Percentiles rank a stretch among this genome's conserved stretches.
phyloP scores from a whole-genome alignment of 106 monocot genomes.

The Dendrobium officinale region DNA sequence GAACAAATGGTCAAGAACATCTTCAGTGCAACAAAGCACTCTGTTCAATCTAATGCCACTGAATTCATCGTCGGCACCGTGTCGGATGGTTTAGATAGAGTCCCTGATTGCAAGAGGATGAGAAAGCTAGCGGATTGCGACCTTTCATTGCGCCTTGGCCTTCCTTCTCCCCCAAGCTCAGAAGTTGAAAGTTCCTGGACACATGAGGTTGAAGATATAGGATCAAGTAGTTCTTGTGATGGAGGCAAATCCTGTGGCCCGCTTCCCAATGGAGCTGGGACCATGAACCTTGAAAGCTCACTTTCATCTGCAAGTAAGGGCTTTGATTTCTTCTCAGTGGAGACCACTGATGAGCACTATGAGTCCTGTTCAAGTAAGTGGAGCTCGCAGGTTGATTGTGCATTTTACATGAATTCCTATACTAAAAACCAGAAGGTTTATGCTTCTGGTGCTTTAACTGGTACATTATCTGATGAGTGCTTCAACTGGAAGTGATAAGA shows the following conservation, averaged over 20 bases:
- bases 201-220: slow-evolving; percentile 34
- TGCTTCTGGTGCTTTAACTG: background rate
- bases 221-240: slow-evolving; percentile 46
- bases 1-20: background rate
- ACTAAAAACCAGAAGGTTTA: background rate
- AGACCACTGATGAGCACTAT: slow-evolving; percentile 11
- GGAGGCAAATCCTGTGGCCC: slow-evolving; percentile 16
- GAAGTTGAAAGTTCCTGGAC: slow-evolving; percentile 21
- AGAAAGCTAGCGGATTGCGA: slow-evolving; percentile 21
- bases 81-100: background rate
- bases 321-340: slow-evolving; percentile 15
- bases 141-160: slow-evolving; percentile 51
- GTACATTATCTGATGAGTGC: background rate
- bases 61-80: background rate
- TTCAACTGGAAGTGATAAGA: background rate
- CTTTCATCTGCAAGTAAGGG: slow-evolving; percentile 18
- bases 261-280: slow-evolving; percentile 1
- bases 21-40: background rate
- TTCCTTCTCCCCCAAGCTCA: slow-evolving; percentile 19
- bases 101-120: background rate
- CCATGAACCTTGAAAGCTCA: slow-evolving; percentile 1
- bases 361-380: slow-evolving; percentile 30
- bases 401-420: background rate
- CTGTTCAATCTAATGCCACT: background rate
- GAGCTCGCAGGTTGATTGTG: slow-evolving; percentile 25